These are phyloP conservation scores for Apiospora hydei DNA, from an alignment of 2,329 filamentous ascomycete genomes.

Conservation along the genomic window DNA sequence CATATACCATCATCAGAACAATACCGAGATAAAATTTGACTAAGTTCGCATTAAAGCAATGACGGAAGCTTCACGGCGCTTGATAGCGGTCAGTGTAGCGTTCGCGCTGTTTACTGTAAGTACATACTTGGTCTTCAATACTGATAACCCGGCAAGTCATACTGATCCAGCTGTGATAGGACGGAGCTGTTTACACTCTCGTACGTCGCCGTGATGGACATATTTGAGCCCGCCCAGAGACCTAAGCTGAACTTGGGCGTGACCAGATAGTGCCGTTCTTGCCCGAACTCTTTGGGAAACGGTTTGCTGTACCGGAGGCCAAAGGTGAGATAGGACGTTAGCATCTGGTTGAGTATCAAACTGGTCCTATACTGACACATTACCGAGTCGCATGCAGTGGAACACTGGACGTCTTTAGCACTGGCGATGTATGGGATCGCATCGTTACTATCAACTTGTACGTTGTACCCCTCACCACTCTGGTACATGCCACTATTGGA, in stretches of 20 bases:
- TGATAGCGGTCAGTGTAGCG: neutral
- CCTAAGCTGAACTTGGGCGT: neutral
- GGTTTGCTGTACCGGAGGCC: neutral
- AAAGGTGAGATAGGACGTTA: neutral
- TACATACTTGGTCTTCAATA: too few species aligned
- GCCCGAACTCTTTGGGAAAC: constrained; percentile 3
- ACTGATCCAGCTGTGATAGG: neutral
- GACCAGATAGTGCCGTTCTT: constrained; percentile 8
- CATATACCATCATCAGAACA: neutral
- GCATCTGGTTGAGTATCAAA: neutral
- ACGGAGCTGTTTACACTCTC: neutral
- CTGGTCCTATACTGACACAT: neutral
- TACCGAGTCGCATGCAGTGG: neutral
- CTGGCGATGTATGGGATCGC: constrained; percentile 9
- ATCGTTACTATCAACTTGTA: neutral
- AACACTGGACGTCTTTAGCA: neutral
- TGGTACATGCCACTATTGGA: too few species aligned
- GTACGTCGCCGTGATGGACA: neutral
- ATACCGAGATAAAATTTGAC: too few species aligned
- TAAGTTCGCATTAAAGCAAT: neutral
- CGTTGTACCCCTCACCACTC: neutral
- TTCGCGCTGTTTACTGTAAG: neutral
- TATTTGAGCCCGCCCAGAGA: neutral
- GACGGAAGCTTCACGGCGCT: neutral
- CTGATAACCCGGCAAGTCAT: neutral